Conservation (phyloP, 768 basidiomycete genomes). For the Boletus fagicola region DNA sequence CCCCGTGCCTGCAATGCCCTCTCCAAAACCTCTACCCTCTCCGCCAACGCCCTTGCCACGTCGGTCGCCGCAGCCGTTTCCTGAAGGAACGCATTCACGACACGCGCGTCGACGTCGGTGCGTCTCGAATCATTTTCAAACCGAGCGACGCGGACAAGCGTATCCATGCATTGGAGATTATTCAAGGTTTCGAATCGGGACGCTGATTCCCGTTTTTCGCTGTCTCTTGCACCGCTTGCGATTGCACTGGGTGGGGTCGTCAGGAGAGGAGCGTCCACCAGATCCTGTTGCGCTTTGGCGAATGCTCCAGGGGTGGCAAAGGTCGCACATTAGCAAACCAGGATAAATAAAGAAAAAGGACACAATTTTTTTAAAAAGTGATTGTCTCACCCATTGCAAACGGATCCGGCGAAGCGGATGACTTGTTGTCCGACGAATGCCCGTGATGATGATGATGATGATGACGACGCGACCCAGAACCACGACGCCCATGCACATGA, state of each 20-base stretch:
- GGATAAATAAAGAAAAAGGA: neutral
- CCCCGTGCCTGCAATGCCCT: constrained; percentile 11
- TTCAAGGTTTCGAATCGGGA: neutral
- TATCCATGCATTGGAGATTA: neutral
- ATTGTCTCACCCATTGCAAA: constrained; percentile 23
- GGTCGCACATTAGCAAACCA: neutral
- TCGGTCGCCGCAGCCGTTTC: constrained; percentile 19
- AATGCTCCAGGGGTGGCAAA: constrained; percentile 18
- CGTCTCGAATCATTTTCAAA: constrained; percentile 1
- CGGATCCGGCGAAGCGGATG: constrained; percentile 11
- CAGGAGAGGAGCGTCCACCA: neutral
- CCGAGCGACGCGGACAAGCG: constrained; percentile 7
- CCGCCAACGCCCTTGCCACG: constrained; percentile 18
- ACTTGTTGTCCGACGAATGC: constrained; percentile 4
- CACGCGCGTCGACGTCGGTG: constrained; percentile 1
- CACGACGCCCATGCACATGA: constrained; percentile 6
- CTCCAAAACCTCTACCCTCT: constrained; percentile 27
- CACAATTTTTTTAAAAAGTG: too few relatives aligned
- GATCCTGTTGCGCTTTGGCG: constrained; percentile 14
- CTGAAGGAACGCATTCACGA: constrained; percentile 18
- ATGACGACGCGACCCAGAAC: constrained; percentile 14
- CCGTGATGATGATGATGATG: constrained; percentile 4
- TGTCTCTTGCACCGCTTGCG: neutral
- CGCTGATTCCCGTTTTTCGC: neutral
- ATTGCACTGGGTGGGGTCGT: neutral